Base-by-base conservation (phyloP, 805 yeast species). In the Saccharomycopsis selenospora region DNA sequence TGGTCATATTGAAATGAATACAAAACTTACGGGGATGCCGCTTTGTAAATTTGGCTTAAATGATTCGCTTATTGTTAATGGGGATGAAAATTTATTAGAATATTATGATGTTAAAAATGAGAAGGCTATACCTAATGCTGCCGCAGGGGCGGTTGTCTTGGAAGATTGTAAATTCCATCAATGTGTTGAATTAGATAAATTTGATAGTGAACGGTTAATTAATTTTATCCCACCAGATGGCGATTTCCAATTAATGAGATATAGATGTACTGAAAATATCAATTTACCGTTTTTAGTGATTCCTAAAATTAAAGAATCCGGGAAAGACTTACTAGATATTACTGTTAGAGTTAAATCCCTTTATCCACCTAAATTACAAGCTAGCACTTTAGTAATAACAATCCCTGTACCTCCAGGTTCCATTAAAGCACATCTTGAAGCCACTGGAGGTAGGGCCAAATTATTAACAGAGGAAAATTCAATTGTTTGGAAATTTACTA, bases 161-260 rank as follows among this genome's bases (percentile, higher is more conserved):
- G 86, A 83, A 56, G 95, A 88, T 61, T 80, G 85, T 57, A 86
- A 83, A 55, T 84, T 88, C 65, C 96, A 88, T 64, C 91, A 86
- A 57, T 85, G 95, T 63, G 96, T 88, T 23, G 79, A 82, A 52
- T 68, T 87, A 48, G 76, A 77, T 50, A 75, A 77, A 56, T 86
- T 82, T 62, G 88, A 85, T 52, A 60, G 70, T 18, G 80, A 82
- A 23, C 68, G 84, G 36, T 66, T 76, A 22, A 82, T 89, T 50
- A 77, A 74, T 42, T 88, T 89, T 55, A 70, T 80, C 10, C 96
- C 96, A 2, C 96, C 96, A 1, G 95, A 88, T 65, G 95, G 95
- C 0, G 77, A 79, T 45, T 85, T 87, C 61, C 91, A 87, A 62
- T 72, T 89, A 51, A 81, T 89, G 90, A 71, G 77, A 29, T 89